Conservation (phyloP, 345 rosid species). For the Citrus cavaleriei region DNA sequence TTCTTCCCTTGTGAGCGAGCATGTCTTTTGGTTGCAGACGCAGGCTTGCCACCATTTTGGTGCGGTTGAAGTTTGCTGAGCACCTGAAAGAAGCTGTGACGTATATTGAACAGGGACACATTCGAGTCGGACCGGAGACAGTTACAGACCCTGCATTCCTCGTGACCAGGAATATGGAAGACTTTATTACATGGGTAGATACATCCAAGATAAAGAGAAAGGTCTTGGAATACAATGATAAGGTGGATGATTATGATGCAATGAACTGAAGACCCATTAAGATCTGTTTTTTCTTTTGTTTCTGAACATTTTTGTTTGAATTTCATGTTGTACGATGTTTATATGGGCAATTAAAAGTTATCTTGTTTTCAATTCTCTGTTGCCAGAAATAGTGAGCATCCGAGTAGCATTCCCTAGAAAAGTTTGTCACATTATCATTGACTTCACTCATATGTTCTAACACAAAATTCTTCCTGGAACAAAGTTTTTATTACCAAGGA, state of each 20-base stretch:
- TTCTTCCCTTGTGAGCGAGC: not conserved
- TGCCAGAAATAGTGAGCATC: not conserved
- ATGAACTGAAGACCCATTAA: conserved; percentile 39
- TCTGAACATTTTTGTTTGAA: not conserved
- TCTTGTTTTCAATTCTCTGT: not conserved
- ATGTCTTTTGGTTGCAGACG: conserved; percentile 45
- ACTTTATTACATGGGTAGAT: conserved; percentile 93
- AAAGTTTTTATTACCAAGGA: conserved; percentile 13
- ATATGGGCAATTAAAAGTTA: not conserved
- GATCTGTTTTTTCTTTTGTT: not conserved
- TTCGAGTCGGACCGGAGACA: conserved; percentile 90
- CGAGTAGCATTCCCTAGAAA: too few relatives aligned
- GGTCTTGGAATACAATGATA: conserved; percentile 81
- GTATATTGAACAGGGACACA: conserved; percentile 91
- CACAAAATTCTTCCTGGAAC: not conserved
- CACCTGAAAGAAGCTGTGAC: conserved; percentile 85
- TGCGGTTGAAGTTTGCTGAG: conserved; percentile 75
- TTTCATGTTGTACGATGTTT: not conserved
- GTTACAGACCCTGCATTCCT: conserved; percentile 85
- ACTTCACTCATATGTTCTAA: not conserved
- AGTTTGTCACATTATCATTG: not conserved
- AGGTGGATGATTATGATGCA: conserved; percentile 81
- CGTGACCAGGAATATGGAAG: conserved; percentile 91
- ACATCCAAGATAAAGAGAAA: conserved; percentile 85
- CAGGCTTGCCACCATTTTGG: conserved; percentile 66